phyloP scores from a whole-genome alignment of 2,329 filamentous ascomycete species.

The Lithohypha guttulata region DNA sequence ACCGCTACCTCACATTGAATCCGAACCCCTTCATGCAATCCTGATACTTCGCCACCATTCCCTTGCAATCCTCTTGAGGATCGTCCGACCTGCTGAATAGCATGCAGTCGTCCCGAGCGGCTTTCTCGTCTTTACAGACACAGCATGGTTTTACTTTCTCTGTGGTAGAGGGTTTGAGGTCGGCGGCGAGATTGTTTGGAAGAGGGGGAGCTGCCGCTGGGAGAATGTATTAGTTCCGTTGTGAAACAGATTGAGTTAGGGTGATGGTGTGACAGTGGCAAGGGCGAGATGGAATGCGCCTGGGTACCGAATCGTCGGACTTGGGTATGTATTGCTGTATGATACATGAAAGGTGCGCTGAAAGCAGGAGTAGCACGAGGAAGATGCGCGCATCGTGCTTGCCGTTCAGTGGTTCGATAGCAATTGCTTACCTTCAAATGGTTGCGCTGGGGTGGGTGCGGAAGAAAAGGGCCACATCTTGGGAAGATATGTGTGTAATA shows the following conservation, averaged over 20 bases:
- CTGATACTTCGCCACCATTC: constrained; percentile 74
- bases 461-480: constrained; percentile 8
- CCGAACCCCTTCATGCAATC: constrained; percentile 89
- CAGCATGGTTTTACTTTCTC: constrained; percentile 67
- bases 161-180: constrained; percentile 8
- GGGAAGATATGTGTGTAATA: neutral
- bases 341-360: too few relatives aligned
- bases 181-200: constrained; percentile 10
- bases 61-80: constrained; percentile 71
- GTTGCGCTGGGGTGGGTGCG: neutral
- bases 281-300: too few relatives aligned
- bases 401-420: neutral
- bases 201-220: constrained; percentile 2
- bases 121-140: constrained; percentile 93
- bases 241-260: neutral
- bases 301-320: too few relatives aligned
- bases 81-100: constrained; percentile 81
- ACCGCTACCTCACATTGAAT: constrained; percentile 56
- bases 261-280: too few relatives aligned
- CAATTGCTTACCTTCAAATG: constrained; percentile 3
- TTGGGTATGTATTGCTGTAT: too few relatives aligned
- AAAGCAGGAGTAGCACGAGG: too few relatives aligned
- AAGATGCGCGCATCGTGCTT: too few relatives aligned
- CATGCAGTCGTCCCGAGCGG: constrained; percentile 94
- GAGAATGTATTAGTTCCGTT: neutral